Conservation (phyloP, 169 alveolate species). For the Eimeria praecox region DNA sequence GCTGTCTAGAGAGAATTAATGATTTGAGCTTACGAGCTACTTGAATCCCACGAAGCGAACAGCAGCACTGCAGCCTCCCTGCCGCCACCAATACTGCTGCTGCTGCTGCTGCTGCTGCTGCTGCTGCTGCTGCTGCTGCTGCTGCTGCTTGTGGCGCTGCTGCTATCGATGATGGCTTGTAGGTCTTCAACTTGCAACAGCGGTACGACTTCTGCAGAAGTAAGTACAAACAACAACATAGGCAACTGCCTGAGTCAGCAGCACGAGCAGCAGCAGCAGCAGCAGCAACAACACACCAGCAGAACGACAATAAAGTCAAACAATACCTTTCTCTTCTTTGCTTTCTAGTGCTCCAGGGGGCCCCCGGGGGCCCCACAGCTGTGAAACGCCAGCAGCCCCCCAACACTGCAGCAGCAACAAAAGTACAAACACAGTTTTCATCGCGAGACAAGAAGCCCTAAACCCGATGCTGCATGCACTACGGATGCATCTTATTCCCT, state of each 20-base stretch:
- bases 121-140: constrained; percentile 29
- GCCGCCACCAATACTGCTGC: neutral
- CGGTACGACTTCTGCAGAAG: constrained; percentile 4
- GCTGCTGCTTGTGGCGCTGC: neutral
- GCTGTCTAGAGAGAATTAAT: neutral
- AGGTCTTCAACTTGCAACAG: constrained; percentile 51
- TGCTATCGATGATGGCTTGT: constrained; percentile 48
- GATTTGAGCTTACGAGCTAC: constrained; percentile 45
- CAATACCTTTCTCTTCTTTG: neutral
- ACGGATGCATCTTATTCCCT: neutral
- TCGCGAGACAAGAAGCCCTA: constrained; percentile 4
- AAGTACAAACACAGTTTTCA: neutral
- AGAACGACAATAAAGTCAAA: no score
- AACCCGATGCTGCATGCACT: neutral
- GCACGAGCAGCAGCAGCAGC: constrained; percentile 20
- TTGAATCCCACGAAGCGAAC: constrained; percentile 60
- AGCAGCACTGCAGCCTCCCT: constrained; percentile 57
- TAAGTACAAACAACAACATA: neutral
- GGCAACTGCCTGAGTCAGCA: neutral
- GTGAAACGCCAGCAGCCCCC: constrained; percentile 16
- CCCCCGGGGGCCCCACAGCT: neutral
- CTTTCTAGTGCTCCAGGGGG: neutral
- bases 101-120: constrained; percentile 37
- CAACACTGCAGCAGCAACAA: constrained; percentile 15
- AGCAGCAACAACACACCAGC: neutral